Evolutionary conservation across 805 yeast species (phyloP).

Genomic region (Wickerhamomyces sydowiorum): DNA sequence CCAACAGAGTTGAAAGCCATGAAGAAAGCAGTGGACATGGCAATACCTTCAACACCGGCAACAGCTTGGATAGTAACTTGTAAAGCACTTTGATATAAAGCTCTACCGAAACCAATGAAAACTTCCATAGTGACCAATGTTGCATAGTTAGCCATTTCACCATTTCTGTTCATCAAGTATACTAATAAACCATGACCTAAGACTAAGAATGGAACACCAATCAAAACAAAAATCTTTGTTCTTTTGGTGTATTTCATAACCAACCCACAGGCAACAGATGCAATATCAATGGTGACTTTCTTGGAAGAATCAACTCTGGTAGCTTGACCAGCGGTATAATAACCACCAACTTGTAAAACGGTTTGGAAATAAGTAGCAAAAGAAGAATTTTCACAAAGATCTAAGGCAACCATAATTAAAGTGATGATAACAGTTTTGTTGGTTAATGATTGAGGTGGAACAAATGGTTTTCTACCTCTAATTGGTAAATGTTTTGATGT

Average conservation of each 20-base stretch:
- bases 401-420: slow-evolving; percentile 18
- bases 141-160: slow-evolving; percentile 9
- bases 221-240: slow-evolving; percentile 20
- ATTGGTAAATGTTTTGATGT: slow-evolving; percentile 4
- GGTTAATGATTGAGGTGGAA: slow-evolving; percentile 20
- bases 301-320: slow-evolving; percentile 26
- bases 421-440: slow-evolving; percentile 16
- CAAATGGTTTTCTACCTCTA: slow-evolving; percentile 18
- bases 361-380: slow-evolving; percentile 23
- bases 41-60: slow-evolving; percentile 23
- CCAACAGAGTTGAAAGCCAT: slow-evolving; percentile 23
- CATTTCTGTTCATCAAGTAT: slow-evolving; percentile 19
- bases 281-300: slow-evolving; percentile 22
- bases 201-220: slow-evolving; percentile 18
- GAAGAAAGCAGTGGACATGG: slow-evolving; percentile 27
- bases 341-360: slow-evolving; percentile 25
- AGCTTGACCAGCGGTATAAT: slow-evolving; percentile 23
- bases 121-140: slow-evolving; percentile 16
- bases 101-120: slow-evolving; percentile 25
- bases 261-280: slow-evolving; percentile 22
- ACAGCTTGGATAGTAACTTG: slow-evolving; percentile 24
- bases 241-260: slow-evolving; percentile 24
- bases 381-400: slow-evolving; percentile 21
- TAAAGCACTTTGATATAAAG: slow-evolving; percentile 18
- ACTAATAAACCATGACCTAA: slow-evolving; percentile 24